These are phyloP conservation scores for Myotisia sp. DNA, from an alignment of 2,329 filamentous ascomycete species.

Conservation along the genomic window DNA sequence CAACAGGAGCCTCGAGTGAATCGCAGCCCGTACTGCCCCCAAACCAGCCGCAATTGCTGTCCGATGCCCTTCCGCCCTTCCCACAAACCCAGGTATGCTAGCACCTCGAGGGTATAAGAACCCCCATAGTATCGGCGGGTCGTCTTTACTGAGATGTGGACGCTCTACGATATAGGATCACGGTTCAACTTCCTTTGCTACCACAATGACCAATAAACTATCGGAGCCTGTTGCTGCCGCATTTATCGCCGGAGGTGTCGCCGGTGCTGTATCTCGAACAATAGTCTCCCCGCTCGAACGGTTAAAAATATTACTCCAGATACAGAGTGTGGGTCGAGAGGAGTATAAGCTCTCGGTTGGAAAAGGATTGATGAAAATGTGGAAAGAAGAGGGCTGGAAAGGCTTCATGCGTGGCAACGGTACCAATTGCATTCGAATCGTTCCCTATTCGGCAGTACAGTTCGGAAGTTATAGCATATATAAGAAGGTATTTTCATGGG, in stretches of 20 bases:
- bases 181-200: too few relatives aligned
- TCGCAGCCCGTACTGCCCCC: background rate
- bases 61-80: background rate
- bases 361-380: constrained; percentile 87
- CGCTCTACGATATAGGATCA: too few relatives aligned
- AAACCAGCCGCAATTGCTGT: background rate
- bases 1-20: too few relatives aligned
- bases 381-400: constrained; percentile 88
- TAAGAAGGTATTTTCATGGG: constrained; percentile 53
- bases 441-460: constrained; percentile 94
- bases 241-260: constrained; percentile 85
- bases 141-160: too few relatives aligned
- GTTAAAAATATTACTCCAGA: constrained; percentile 93
- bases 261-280: constrained; percentile 91
- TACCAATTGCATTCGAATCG: constrained; percentile 95
- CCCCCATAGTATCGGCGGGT: too few relatives aligned
- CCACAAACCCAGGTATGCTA: constrained; percentile 3
- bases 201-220: constrained; percentile 29
- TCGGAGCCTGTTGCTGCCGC: constrained; percentile 74
- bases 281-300: constrained; percentile 93
- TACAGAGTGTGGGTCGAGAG: constrained; percentile 77
- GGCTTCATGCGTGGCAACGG: constrained; percentile 97
- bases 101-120: too few relatives aligned
- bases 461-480: constrained; percentile 98
- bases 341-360: constrained; percentile 89